These are phyloP conservation scores for Debaryomyces prosopidis DNA, from an alignment of 805 yeast genomes.

Conservation along the genomic window DNA sequence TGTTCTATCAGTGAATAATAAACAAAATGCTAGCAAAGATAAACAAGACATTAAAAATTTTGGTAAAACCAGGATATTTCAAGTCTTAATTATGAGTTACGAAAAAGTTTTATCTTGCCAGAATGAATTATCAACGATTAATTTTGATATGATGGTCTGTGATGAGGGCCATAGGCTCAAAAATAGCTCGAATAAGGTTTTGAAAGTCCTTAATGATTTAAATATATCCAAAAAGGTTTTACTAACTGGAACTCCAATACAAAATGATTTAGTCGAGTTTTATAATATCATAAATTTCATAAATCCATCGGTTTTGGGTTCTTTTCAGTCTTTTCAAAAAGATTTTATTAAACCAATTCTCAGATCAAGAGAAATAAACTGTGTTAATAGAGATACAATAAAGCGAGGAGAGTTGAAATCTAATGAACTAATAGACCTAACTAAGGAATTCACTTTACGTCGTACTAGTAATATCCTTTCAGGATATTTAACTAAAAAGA, in stretches of 20 bases:
- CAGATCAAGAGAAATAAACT: slow-evolving; percentile 62
- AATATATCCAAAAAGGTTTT: slow-evolving; percentile 59
- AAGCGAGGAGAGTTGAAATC: slow-evolving; percentile 63
- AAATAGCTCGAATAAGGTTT: slow-evolving; percentile 67
- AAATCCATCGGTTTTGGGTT: slow-evolving; percentile 81
- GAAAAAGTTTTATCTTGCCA: slow-evolving; percentile 67
- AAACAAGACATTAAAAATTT: slow-evolving; percentile 59
- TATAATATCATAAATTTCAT: slow-evolving; percentile 77
- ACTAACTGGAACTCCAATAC: slow-evolving; percentile 90
- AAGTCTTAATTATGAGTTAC: slow-evolving; percentile 83
- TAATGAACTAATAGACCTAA: slow-evolving; percentile 59
- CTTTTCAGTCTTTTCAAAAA: slow-evolving; percentile 55
- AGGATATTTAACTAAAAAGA: slow-evolving; percentile 67
- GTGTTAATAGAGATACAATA: slow-evolving; percentile 49
- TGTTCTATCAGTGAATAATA: slow-evolving; percentile 58
- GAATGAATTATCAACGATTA: slow-evolving; percentile 47
- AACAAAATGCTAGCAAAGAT: slow-evolving; percentile 52
- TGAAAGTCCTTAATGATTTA: slow-evolving; percentile 58
- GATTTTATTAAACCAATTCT: slow-evolving; percentile 70
- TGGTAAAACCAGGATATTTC: slow-evolving; percentile 69
- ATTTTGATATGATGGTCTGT: slow-evolving; percentile 74
- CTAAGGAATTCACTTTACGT: slow-evolving; percentile 69
- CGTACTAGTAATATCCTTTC: slow-evolving; percentile 61
- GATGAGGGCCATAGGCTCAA: slow-evolving; percentile 96
- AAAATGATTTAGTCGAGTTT: slow-evolving; percentile 85